Conservation (phyloP, 1,139 yeast genomes). For the Diutina sp. region DNA sequence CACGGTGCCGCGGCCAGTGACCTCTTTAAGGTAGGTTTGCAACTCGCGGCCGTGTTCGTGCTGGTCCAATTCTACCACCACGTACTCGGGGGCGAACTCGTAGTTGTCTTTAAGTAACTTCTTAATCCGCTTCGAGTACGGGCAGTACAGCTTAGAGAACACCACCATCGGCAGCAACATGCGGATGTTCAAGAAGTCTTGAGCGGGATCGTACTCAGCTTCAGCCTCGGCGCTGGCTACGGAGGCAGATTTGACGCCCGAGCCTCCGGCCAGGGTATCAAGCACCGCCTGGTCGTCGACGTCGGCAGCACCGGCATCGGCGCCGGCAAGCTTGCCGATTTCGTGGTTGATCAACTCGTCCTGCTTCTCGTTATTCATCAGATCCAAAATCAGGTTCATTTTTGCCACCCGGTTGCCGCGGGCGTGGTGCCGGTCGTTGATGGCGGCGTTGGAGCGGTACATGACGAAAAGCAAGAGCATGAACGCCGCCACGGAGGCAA, state of each 20-base stretch:
- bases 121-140: constrained; percentile 64
- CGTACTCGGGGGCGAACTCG: constrained; percentile 58
- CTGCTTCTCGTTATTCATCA: background rate
- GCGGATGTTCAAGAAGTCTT: constrained; percentile 47
- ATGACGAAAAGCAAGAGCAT: background rate
- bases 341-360: constrained; percentile 2
- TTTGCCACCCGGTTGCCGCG: background rate
- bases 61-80: constrained; percentile 70
- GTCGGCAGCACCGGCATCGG: background rate
- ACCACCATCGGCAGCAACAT: constrained; percentile 56
- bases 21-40: constrained; percentile 43
- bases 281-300: background rate
- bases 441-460: background rate
- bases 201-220: constrained; percentile 40
- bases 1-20: constrained; percentile 55
- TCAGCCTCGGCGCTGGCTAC: background rate
- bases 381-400: background rate
- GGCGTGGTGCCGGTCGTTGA: background rate
- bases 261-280: background rate
- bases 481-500: background rate
- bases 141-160: constrained; percentile 63
- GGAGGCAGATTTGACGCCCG: background rate
- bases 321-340: background rate
- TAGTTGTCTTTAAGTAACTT: constrained; percentile 50
- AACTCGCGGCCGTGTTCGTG: constrained; percentile 55